Evolutionary conservation across 1,284 basidiomycete genomes (phyloP), one percentile per base, ranked within the genome.

Genomic region (Fomes fomentarius): DNA sequence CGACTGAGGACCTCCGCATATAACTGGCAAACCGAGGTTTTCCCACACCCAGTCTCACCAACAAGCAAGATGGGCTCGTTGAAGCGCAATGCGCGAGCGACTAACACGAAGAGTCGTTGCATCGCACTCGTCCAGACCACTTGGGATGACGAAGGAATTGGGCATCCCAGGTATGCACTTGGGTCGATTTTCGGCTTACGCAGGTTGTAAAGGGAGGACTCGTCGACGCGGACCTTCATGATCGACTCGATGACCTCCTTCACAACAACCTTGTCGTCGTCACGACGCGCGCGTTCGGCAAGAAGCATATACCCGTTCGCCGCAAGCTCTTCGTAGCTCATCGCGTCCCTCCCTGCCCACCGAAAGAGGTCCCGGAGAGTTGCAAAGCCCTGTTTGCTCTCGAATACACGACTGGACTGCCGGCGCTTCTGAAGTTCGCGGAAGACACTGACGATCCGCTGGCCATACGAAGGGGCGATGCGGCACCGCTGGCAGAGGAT

Each of bases 261-360:
- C 56, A 99, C 97, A 1, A 91, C 87, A 0, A 75, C 68, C 70
- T 92, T 95, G 72, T 99, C 97, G 60, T 98, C 95, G 3, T 80
- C 74, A 31, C 87, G 82, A 31, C 97, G 82, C 2, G 94, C 82
- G 24, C 97, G 87, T 72, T 99, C 97, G 0, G 95, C 97, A 11
- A 99, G 79, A 7, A 99, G 81, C 96, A 99, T 98, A 74, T 96
- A 99, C 0, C 97, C 97, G 63, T 98, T 94, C 63, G 96, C 89
- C 0, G 96, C 97, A 41, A 99, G 79, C 68, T 97, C 89, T 67
- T 98, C 89, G 68, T 97, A 95, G 6, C 91, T 87, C 38, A 94
- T 79, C 1, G 94, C 92, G 56, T 92, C 91, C 54, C 97, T 81
- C 14, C 88, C 88, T 3, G 96, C 97, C 97, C 97, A 99, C 30